phyloP scores from a whole-genome alignment of 1,139 yeast genomes.

The Nakaseomyces delphensis region DNA sequence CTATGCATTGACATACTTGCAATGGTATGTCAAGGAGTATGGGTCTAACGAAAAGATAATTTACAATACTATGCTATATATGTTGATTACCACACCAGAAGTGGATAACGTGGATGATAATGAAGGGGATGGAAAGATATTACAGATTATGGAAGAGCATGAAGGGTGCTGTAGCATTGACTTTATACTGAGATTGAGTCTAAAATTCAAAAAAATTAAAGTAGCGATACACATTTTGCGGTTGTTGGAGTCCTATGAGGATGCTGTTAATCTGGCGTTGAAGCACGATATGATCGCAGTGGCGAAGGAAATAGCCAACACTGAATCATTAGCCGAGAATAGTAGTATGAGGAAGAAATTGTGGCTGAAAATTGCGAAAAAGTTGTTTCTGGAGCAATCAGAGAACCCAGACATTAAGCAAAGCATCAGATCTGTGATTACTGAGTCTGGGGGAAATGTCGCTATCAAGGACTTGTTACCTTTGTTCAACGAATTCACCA shows the following conservation, averaged over 20 bases:
- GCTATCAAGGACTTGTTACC: conserved; percentile 78
- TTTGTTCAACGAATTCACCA: conserved; percentile 71
- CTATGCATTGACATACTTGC: conserved; percentile 58
- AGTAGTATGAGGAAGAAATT: conserved; percentile 50
- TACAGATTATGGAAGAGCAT: conserved; percentile 41
- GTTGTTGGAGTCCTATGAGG: conserved; percentile 60
- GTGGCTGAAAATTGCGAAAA: conserved; percentile 64
- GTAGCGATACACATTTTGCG: conserved; percentile 69
- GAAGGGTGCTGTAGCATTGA: conserved; percentile 46
- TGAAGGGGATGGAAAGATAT: conserved; percentile 36
- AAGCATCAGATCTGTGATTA: conserved; percentile 35
- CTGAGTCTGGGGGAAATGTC: conserved; percentile 46
- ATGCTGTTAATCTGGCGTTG: conserved; percentile 71
- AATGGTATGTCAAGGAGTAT: conserved; percentile 49
- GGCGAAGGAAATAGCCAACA: conserved; percentile 51
- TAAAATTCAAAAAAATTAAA: conserved; percentile 47
- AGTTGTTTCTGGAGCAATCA: conserved; percentile 33
- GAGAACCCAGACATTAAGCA: conserved; percentile 25
- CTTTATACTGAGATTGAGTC: conserved; percentile 66
- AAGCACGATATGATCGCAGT: conserved; percentile 51
- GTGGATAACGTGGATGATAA: conserved; percentile 6
- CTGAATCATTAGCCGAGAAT: conserved; percentile 37
- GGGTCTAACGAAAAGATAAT: conserved; percentile 43
- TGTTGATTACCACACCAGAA: conserved; percentile 40
- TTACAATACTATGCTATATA: conserved; percentile 65